Base-by-base conservation (phyloP, 139 green algal genomes). In the Picochlorum sp. region DNA sequence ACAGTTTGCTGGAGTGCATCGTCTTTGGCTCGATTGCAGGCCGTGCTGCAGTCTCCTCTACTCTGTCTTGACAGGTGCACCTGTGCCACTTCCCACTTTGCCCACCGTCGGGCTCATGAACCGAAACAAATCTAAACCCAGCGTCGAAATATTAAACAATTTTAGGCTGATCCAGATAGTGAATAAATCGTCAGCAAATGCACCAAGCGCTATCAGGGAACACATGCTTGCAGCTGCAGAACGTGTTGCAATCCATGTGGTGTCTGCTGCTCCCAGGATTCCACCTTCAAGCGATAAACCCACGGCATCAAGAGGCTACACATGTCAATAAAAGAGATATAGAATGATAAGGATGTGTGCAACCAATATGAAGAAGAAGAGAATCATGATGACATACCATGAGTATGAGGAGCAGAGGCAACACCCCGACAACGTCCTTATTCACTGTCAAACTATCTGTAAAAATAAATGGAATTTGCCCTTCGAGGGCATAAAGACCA, bases 1-100 rank as follows among this genome's bases (percentile, higher is more conserved):
- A 98, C 83, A 89, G 75, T 16, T 74, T 99, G 73, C 87, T 99
- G 20, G 94, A 99, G 70, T 98, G 97, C 61, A 92, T 97, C 14
- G 91, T 98, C 21, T 99, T 98, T 81, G 93, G 94, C 11, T 79
- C 91, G 41, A 45, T 51, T 14, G 72, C 72, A 57, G 72, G 71
- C 26, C 21, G 6, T 37, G 30, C 31, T 23, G 51, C 51, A 26
- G 47, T 21, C 47, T 41, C 34, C 34, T 41, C 34, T 41, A 41
- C 34, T 41, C 34, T 41, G 34, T 6, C 8, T 41, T 41, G 34
- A 54, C 47, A 20, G n/a, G 47, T 54, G 16, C 16, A 28, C 24
- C 24, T 9, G n/a, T 54, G 15, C n/a, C 47, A 20, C 47, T 59
- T 59, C 44, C 26, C 49, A 18, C 57, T 44, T 66, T 44, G 16